Base-by-base conservation (phyloP, 805 yeast species). In the Kluyveromyces siamensis region DNA sequence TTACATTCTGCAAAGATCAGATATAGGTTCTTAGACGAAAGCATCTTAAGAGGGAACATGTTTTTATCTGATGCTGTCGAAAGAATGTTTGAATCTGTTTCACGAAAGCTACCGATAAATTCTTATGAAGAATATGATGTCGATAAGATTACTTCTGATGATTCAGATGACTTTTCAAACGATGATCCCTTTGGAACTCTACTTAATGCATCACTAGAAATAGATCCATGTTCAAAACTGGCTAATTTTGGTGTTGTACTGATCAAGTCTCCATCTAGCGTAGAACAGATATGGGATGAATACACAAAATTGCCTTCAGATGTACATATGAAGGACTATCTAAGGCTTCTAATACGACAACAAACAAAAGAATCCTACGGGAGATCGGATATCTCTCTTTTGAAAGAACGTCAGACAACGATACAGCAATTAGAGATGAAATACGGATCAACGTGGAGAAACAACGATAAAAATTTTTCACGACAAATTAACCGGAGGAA, bases 401-500 rank as follows among this genome's bases (percentile, higher is more conserved):
- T 58, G 14, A 49, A 58, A 14, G 46, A 56, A 41, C 50, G 65
- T 30, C 51, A 52, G 13, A 54, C 56, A 2, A 56, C 65, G 4
- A 60, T 62, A 13, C 47, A 54, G 38, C 55, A 55, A n/a, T 47
- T 62, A n/a, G 66, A 62, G 48, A 43, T 40, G 5, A 48, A 46
- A 11, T 53, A 52, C 27, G 65, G 65, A 8, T 60, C 63, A 1
- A 52, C 61, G 1, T 62, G 66, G 65, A 53, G 65, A 37, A 60
- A 58, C 46, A 52, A 49, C 35, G 63, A 62, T 41, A 62, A 62
- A 45, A 62, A 62, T 48, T 59, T 62, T 45, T 62, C 66, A 1
- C 49, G 66, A 40, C 66, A 62, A 47, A 56, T 62, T n/a, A 62
- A 62, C 46, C 57, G 66, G 38, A 49, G 66, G 21, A 62, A 62